Base-by-base conservation (phyloP, 371 early-diverging fungal genomes). In the Mortierella polycephala region DNA sequence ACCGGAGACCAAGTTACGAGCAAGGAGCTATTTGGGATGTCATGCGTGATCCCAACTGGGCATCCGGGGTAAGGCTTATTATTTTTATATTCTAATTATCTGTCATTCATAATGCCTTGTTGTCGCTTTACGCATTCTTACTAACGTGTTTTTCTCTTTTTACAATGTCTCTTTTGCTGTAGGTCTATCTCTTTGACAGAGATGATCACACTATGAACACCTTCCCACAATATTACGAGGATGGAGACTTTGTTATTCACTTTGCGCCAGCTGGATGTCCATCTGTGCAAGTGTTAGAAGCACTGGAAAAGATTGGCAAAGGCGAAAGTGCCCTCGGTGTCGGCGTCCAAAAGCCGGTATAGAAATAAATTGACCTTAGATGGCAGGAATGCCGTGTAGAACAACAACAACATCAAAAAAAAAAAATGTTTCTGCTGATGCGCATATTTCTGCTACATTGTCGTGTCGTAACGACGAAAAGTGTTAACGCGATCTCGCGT, bases 221-320 rank as follows among this genome's bases (percentile, higher is more conserved):
- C 1, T 86, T 89, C 68, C 89, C 91, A 0, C 62, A 60, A 13
- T 69, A 62, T 14, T 91, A 89, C 66, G 53, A 74, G 21, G 72
- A 83, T 18, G 88, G 87, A 18, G 86, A 89, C 60, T 91, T 91
- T 68, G 81, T 91, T 46, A 85, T 91, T 37, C 91, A 91, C 64
- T 89, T 85, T 76, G 88, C 91, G 0, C 89, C 89, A 2, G 89
- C 86, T 56, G 86, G 84, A 55, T 91, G 91, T 62, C 90, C 91
- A 14, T 82, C 83, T 39, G 82, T 81, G 39, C 85, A 85, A n/a
- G 87, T 88, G 0, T 45, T 91, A 18, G 74, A 83, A 21, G 91
- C 88, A 3, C 74, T 89, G 41, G 13, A 6, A 2, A 72, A 65
- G 49, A 20, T 64, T 41, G 56, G 64, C 41, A 23, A 10, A 1